These are phyloP conservation scores for Venturia nashicola DNA, from an alignment of 2,329 filamentous ascomycete genomes.

Conservation along the genomic window DNA sequence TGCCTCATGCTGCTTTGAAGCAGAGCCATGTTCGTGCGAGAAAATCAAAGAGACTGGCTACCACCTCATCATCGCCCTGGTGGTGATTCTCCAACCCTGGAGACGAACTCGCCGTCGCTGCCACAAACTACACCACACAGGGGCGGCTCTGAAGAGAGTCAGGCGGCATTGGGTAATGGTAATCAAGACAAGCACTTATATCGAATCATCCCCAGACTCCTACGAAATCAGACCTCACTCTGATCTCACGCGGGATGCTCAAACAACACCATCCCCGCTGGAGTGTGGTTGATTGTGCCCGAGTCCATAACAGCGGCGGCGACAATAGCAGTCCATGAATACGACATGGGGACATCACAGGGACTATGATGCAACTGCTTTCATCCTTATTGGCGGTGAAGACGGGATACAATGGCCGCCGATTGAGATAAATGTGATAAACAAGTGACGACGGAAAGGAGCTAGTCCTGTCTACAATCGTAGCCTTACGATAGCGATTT, in stretches of 20 bases:
- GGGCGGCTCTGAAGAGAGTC: neutral
- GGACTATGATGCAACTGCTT: neutral
- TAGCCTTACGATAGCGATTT: neutral
- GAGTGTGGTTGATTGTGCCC: neutral
- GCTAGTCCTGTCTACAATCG: neutral
- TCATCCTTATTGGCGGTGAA: neutral
- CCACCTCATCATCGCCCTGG: neutral
- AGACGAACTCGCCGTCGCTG: neutral
- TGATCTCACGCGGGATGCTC: neutral
- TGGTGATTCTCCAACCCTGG: neutral
- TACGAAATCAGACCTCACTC: neutral
- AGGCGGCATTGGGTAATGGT: neutral
- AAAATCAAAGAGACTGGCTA: neutral
- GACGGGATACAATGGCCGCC: neutral
- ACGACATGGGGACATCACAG: neutral
- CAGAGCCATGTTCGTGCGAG: neutral
- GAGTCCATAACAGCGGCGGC: neutral
- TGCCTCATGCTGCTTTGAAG: neutral
- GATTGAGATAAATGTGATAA: neutral
- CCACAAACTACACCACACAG: neutral
- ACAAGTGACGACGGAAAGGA: neutral
- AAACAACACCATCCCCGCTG: neutral
- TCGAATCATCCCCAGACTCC: neutral
- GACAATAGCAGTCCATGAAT: neutral
- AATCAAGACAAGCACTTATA: neutral